Evolutionary conservation across 2,329 filamentous ascomycete species (phyloP).

Genomic region (Alternaria dauci): DNA sequence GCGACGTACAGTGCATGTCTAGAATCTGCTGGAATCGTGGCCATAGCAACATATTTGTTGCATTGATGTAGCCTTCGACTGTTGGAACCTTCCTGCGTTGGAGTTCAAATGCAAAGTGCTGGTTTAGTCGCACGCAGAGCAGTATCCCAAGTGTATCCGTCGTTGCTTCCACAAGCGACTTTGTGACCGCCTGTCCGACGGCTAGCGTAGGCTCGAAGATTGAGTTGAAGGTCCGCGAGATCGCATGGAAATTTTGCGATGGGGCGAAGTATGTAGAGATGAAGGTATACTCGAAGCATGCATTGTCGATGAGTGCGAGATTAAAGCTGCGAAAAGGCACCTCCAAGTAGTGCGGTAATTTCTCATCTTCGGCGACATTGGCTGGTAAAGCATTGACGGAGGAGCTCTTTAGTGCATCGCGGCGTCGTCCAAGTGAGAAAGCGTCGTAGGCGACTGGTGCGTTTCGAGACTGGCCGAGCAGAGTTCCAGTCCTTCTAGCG

Average conservation of each 20-base stretch:
- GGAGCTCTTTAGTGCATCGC: conserved; percentile 79
- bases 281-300: conserved; percentile 93
- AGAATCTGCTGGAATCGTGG: conserved; percentile 93
- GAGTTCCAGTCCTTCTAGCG: conserved; percentile 65
- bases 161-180: conserved; percentile 75
- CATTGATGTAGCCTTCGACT: conserved; percentile 91
- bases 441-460: conserved; percentile 77
- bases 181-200: conserved; percentile 81
- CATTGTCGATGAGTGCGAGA: conserved; percentile 90
- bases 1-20: conserved; percentile 88
- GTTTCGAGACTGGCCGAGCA: conserved; percentile 39
- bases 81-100: conserved; percentile 90
- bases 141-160: conserved; percentile 87
- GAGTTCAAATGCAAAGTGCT: conserved; percentile 91
- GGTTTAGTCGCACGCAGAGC: conserved; percentile 91
- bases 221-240: conserved; percentile 83
- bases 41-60: conserved; percentile 95
- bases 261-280: conserved; percentile 88
- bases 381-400: conserved; percentile 82
- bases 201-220: conserved; percentile 90
- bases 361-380: conserved; percentile 90
- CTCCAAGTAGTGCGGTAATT: conserved; percentile 85
- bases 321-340: conserved; percentile 94
- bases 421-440: conserved; percentile 85
- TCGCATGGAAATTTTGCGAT: conserved; percentile 74